Evolutionary conservation across 2,329 filamentous ascomycete species (phyloP).

Genomic region (Malbranchea cinnamomea): DNA sequence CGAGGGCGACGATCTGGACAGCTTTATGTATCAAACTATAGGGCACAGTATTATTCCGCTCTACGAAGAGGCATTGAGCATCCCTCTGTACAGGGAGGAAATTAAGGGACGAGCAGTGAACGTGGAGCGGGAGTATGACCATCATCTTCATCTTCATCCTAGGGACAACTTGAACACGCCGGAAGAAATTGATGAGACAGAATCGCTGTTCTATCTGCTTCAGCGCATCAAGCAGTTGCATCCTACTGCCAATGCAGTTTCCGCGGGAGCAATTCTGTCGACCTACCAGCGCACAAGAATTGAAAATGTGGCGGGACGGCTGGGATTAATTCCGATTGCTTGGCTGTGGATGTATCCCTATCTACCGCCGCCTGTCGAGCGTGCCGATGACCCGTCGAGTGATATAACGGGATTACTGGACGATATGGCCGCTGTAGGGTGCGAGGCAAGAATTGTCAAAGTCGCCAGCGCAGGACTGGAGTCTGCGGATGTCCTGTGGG

Average conservation of each 20-base stretch:
- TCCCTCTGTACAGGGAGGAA: conserved; percentile 69
- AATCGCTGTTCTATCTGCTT: conserved; percentile 70
- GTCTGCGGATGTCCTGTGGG: conserved; percentile 65
- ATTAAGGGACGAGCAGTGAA: conserved; percentile 61
- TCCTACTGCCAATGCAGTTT: conserved; percentile 72
- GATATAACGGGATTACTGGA: conserved; percentile 42
- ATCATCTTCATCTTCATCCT: conserved; percentile 8
- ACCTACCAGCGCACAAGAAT: conserved; percentile 95
- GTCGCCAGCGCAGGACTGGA: conserved; percentile 83
- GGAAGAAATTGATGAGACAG: conserved; percentile 61
- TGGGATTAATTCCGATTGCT: conserved; percentile 69
- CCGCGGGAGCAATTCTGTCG: conserved; percentile 80
- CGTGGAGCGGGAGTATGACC: conserved; percentile 54
- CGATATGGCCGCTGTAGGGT: conserved; percentile 64
- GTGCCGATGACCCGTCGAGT: conserved; percentile 9
- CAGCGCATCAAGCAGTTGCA: conserved; percentile 48
- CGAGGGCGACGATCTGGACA: conserved; percentile 60
- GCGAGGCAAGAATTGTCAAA: conserved; percentile 88
- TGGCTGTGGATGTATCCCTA: conserved; percentile 86
- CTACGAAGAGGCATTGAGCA: conserved; percentile 60
- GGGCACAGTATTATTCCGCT: conserved; percentile 77
- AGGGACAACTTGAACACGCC: no score
- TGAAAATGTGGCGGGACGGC: conserved; percentile 71
- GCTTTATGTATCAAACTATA: conserved; percentile 99
- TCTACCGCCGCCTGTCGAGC: conserved; percentile 39